Conservation (phyloP, 1,284 basidiomycete species). For the Puccinia polysora region DNA sequence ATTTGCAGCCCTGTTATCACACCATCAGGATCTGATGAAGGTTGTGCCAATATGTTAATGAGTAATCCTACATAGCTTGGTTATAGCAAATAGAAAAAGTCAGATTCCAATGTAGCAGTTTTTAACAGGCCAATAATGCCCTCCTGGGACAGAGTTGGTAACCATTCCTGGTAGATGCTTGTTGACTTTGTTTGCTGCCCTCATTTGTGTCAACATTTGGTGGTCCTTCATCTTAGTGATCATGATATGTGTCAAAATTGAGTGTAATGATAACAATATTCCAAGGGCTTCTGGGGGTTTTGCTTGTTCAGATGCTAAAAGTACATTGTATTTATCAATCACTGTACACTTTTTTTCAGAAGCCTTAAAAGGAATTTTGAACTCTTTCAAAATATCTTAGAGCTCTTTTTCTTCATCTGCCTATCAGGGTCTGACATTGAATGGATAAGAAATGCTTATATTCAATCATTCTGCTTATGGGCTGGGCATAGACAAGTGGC, state of each 20-base stretch:
- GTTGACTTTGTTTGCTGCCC: background rate
- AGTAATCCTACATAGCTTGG: background rate
- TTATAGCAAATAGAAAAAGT: background rate
- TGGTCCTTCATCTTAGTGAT: background rate
- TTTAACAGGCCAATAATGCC: background rate
- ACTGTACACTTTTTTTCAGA: background rate
- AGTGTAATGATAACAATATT: background rate
- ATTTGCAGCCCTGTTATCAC: background rate
- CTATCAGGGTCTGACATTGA: conserved; percentile 3
- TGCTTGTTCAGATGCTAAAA: background rate
- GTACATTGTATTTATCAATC: background rate
- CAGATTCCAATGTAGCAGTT: background rate
- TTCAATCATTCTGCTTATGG: no score
- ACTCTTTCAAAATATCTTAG: background rate
- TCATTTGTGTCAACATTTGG: background rate
- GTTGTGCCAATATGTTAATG: background rate
- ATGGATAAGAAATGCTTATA: no score
- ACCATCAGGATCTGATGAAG: conserved; percentile 4
- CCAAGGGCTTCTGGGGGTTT: background rate
- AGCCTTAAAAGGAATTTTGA: background rate
- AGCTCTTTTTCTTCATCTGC: background rate
- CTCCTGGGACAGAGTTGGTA: background rate
- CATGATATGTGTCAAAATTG: background rate
- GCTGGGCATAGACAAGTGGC: no score
- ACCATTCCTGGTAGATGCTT: background rate